Evolutionary conservation across 2,329 filamentous ascomycete species (phyloP), one percentile per base, ranked within the genome.

Genomic region (Xylariaceae sp.): DNA sequence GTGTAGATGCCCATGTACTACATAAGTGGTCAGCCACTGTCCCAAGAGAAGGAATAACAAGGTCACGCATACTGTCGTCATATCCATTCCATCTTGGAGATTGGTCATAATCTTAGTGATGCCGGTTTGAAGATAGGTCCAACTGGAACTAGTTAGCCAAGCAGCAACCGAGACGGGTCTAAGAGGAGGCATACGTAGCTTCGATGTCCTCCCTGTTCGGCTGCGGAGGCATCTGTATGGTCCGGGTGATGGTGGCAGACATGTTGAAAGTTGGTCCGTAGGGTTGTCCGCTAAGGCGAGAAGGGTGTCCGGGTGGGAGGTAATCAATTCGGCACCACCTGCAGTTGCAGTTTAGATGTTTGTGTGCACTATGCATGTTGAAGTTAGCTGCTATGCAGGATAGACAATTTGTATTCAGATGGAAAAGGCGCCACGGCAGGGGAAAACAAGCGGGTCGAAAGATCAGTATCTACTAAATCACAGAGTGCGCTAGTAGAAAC

Each of bases 1-100:
- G 93, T 97, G 76, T 97, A 97, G 56, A 97, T 86, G 51, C 90
- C 91, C 93, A 97, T 97, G 75, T 97, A 97, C 80, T 88, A 69
- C 21, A 57, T 41, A 52, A 50, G 13, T 21, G 35, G 49, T 61
- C 50, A 61, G 59, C 36, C 46, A 35, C 36, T n/a, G 42, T 29
- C 53, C 20, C 29, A 9, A 43, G n/a, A 33, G 6, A 23, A 36
- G 11, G 40, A 36, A 26, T 10, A 47, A 30, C n/a, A 15, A 27
- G 40, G 30, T 4, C 43, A 70, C 23, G 42, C 83, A 68, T 77
- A 89, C 86, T 64, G 91, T 93, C 65, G 88, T 85, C 86, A 97
- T 92, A 68, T 97, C 92, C 75, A 99, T 89, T 57, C 94, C 94
- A 62, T 91, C 88, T 67, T 93, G 89, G 23, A 97, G 81, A 68